phyloP scores from a whole-genome alignment of 176 grass and related monocot species.

The Paspalum vaginatum region DNA sequence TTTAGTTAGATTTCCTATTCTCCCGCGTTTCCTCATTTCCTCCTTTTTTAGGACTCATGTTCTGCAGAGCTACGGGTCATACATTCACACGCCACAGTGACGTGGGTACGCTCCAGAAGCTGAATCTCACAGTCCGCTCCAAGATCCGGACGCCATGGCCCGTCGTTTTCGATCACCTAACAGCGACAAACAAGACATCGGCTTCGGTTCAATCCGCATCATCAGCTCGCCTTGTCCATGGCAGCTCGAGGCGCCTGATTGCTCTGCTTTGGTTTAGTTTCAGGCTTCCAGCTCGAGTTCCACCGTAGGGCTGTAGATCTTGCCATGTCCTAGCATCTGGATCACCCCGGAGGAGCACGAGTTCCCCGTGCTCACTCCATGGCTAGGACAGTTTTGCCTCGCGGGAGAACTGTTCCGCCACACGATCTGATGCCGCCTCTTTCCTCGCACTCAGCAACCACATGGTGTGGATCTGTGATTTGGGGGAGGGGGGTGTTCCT shows the following conservation, averaged over 20 bases:
- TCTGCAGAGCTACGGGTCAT: no score
- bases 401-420: constrained; percentile 13
- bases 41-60: no score
- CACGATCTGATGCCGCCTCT: background rate
- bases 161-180: no score
- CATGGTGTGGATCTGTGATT: background rate
- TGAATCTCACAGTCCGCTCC: no score
- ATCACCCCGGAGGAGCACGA: background rate
- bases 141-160: no score
- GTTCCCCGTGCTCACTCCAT: background rate
- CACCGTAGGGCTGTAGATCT: background rate
- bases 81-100: no score
- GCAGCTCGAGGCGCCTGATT: background rate
- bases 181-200: no score
- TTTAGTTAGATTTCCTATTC: no score
- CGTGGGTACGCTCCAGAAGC: no score
- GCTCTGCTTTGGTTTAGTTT: background rate
- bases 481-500: background rate
- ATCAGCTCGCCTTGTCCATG: no score
- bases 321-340: background rate
- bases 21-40: no score
- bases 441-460: background rate
- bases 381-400: background rate
- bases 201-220: no score
- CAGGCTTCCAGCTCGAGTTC: background rate